Evolutionary conservation across 768 basidiomycete genomes (phyloP).

Genomic region (Hypholoma fasciculare): DNA sequence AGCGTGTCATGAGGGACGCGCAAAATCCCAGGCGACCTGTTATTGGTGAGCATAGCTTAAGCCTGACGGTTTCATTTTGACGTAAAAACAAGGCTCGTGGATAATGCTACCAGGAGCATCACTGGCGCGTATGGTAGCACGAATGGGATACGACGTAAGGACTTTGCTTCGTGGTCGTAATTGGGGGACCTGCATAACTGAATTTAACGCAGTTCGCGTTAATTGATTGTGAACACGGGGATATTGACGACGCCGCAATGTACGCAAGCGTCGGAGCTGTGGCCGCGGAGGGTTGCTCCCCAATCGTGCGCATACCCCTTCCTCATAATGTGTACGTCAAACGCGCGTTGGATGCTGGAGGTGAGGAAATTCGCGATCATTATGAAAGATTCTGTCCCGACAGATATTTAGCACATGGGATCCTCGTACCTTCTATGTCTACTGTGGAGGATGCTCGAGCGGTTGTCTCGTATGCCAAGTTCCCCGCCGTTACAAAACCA

Average conservation of each 20-base stretch:
- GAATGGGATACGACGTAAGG: conserved; percentile 21
- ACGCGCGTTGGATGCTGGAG: conserved; percentile 17
- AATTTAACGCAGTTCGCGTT: conserved; percentile 15
- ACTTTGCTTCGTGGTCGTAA: not conserved
- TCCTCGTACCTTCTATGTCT: conserved; percentile 16
- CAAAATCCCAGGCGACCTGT: conserved; percentile 16
- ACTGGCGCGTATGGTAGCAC: conserved; percentile 18
- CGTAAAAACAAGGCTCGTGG: conserved; percentile 14
- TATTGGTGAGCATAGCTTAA: conserved; percentile 9
- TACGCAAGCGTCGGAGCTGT: conserved; percentile 19
- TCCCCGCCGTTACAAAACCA: conserved; percentile 13
- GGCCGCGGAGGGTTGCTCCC: conserved; percentile 18
- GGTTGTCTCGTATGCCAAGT: conserved; percentile 16
- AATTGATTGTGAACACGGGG: conserved; percentile 21
- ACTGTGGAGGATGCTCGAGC: conserved; percentile 15
- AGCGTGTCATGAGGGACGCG: conserved; percentile 17
- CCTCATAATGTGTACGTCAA: conserved; percentile 17
- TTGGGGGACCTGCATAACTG: not conserved
- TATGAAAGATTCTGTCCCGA: too few relatives aligned
- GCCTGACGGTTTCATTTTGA: not conserved
- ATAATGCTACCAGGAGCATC: conserved; percentile 21
- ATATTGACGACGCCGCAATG: conserved; percentile 21
- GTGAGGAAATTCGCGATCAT: not conserved
- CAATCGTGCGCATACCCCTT: conserved; percentile 16
- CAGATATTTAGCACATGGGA: conserved; percentile 13